Conservation (phyloP, 139 green algal genomes). For the Closterium sp. region DNA sequence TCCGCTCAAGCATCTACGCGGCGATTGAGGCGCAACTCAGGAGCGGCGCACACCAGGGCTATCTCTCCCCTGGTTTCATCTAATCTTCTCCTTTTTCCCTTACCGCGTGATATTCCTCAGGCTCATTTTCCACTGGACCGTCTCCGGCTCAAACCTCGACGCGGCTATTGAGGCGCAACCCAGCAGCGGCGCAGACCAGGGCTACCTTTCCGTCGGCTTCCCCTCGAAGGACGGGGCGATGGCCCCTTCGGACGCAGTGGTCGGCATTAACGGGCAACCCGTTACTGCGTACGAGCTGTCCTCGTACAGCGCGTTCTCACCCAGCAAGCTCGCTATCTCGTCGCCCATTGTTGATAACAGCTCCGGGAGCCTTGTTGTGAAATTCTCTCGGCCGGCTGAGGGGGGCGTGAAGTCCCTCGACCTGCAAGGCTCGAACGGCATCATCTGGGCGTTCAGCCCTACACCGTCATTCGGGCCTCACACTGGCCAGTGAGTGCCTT, state of each 20-base stretch:
- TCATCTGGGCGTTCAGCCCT: not conserved
- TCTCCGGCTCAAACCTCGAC: not conserved
- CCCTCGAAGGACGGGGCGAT: not conserved
- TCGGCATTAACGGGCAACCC: not conserved
- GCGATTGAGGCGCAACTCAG: too few relatives aligned
- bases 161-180: not conserved
- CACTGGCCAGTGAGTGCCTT: not conserved
- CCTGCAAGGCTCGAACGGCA: not conserved
- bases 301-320: not conserved
- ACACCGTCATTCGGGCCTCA: not conserved
- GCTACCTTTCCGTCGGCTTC: not conserved
- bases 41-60: too few relatives aligned
- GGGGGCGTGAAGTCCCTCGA: not conserved
- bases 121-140: not conserved
- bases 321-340: not conserved
- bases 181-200: not conserved
- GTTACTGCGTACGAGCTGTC: not conserved
- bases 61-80: too few relatives aligned
- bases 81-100: not conserved
- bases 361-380: not conserved
- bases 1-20: too few relatives aligned
- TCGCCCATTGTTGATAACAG: not conserved
- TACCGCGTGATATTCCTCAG: not conserved
- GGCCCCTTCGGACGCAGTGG: not conserved
- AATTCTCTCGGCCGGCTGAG: not conserved